Evolutionary conservation across 148 eudicot species (phyloP), one percentile per base, ranked within the genome.

Genomic region (Cornus kousa): DNA sequence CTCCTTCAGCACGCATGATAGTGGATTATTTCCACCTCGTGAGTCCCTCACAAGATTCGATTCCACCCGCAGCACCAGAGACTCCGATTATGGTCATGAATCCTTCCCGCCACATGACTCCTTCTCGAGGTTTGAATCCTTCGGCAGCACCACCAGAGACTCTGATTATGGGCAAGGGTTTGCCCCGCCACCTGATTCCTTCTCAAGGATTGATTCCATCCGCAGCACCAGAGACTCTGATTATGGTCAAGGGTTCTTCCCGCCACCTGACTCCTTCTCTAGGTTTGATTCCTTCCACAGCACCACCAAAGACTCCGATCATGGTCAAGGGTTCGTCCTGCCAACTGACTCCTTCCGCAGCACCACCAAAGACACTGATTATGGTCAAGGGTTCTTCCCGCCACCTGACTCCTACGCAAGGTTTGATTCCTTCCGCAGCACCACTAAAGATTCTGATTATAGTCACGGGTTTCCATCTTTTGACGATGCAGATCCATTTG

Each of bases 11-110:
- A 84, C 88, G 80, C 65, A 83, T 8, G 98, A 92, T 62, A 79
- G 90, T 79, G 89, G 97, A 53, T 78, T 82, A 2, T 72, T 92
- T 84, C 85, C 89, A 76, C 83, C 88, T 65, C 90, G 88, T 10
- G 97, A 89, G 28, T 82, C 82, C 73, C 73, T 91, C 2, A 75
- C 97, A 32, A 89, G 97, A 72, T 91, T 91, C 79, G 98, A 93
- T 86, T 93, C 98, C 37, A 87, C 87, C 83, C 83, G 85, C 50
- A 90, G 93, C 78, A 86, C 83, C 43, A 82, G 78, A 73, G 98
- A 91, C 39, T 88, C 87, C 35, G 93, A 93, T 50, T 87, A 85
- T 68, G 88, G 84, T 64, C 85, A 62, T 55, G 84, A 84, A 10
- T 85, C 75, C 59, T 74, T 71, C 5, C 48, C 72, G 14, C 70